These are phyloP conservation scores for Thelephora aurantiotincta DNA, from an alignment of 768 basidiomycete species.

Conservation along the genomic window DNA sequence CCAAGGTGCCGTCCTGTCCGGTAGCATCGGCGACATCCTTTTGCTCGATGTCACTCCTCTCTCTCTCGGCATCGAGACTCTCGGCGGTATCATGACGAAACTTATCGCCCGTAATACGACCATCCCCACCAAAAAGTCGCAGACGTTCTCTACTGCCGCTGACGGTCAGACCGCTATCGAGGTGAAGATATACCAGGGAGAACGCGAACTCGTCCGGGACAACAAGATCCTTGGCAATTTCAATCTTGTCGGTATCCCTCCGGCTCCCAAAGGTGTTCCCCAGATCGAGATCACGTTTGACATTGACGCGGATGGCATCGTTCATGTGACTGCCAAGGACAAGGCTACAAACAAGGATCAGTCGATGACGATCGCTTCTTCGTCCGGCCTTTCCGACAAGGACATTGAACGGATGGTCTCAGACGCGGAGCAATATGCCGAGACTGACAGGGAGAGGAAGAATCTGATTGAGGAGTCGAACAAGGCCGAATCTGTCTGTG, in stretches of 20 bases:
- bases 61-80: slow-evolving; percentile 93
- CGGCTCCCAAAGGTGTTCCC: slow-evolving; percentile 61
- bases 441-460: slow-evolving; percentile 81
- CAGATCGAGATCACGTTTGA: slow-evolving; percentile 87
- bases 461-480: slow-evolving; percentile 90
- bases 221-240: slow-evolving; percentile 99
- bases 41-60: slow-evolving; percentile 93
- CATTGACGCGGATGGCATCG: slow-evolving; percentile 97
- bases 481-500: slow-evolving; percentile 87
- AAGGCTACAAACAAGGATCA: slow-evolving; percentile 86
- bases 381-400: slow-evolving; percentile 89
- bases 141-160: slow-evolving; percentile 96
- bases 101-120: slow-evolving; percentile 97
- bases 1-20: slow-evolving; percentile 95
- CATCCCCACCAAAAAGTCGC: slow-evolving; percentile 99
- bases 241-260: slow-evolving; percentile 96
- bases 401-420: slow-evolving; percentile 96
- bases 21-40: slow-evolving; percentile 90
- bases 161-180: slow-evolving; percentile 99
- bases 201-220: slow-evolving; percentile 95
- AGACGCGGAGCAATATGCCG: slow-evolving; percentile 89
- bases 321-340: slow-evolving; percentile 93
- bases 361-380: slow-evolving; percentile 95
- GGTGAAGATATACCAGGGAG: slow-evolving; percentile 99
- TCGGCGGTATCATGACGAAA: slow-evolving; percentile 99